Evolutionary conservation across 176 grass and related monocot species (phyloP).

Genomic region (Elymus sibiricus): DNA sequence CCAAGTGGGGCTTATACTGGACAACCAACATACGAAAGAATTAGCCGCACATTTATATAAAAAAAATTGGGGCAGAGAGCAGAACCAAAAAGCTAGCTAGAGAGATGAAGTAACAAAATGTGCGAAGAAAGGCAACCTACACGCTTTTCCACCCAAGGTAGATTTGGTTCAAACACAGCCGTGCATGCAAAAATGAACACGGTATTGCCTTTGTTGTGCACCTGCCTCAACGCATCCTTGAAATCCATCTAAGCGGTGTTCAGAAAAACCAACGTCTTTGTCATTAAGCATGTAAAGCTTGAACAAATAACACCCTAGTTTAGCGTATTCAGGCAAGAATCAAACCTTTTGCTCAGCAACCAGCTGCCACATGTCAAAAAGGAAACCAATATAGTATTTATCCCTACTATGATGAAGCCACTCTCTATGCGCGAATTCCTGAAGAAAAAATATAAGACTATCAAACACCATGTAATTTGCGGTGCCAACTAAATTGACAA

Average conservation of each 20-base stretch:
- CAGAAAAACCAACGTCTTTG: background rate
- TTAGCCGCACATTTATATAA: background rate
- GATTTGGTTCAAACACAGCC: background rate
- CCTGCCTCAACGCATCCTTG: background rate
- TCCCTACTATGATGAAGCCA: background rate
- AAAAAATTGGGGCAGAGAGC: background rate
- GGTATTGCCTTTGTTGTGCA: background rate
- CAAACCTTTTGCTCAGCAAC: conserved; percentile 1
- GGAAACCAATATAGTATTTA: background rate
- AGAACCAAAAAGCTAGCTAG: background rate
- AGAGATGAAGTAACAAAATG: background rate
- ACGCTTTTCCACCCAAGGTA: background rate
- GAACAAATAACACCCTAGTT: background rate
- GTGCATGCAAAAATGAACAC: background rate
- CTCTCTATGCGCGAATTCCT: background rate
- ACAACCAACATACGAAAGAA: background rate
- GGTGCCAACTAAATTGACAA: background rate
- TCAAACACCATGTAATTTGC: background rate
- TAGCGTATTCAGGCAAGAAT: background rate
- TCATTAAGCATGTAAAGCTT: background rate
- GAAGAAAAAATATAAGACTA: background rate
- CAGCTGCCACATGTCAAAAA: conserved; percentile 20
- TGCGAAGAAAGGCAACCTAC: background rate
- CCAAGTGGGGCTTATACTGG: conserved; percentile 1
- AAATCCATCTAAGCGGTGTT: background rate